Percentiles rank a stretch among this genome's conserved stretches.
phyloP scores from a whole-genome alignment of 345 rosid species.

The Sapria himalayana region DNA sequence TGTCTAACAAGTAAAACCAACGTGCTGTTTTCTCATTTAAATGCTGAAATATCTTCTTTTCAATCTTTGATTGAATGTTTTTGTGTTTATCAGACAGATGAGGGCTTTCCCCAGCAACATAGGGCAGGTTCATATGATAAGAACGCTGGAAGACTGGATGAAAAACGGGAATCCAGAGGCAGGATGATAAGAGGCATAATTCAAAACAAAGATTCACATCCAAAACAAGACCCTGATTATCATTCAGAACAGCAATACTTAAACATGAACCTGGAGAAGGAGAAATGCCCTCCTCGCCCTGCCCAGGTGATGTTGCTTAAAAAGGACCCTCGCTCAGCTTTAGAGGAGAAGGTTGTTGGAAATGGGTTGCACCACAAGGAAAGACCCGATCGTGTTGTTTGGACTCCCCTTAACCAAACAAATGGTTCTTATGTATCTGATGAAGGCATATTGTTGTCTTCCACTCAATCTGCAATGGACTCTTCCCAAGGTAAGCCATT shows the following conservation, averaged over 20 bases:
- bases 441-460: constrained; percentile 17
- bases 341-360: constrained; percentile 22
- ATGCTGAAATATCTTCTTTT: too few species aligned
- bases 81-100: too few species aligned
- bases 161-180: constrained; percentile 23
- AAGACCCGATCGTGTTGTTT: constrained; percentile 50
- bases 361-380: constrained; percentile 36
- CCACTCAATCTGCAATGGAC: constrained; percentile 10
- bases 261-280: constrained; percentile 14
- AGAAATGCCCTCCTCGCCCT: constrained; percentile 16
- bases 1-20: too few species aligned
- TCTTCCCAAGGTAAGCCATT: constrained; percentile 11
- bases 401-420: constrained; percentile 48
- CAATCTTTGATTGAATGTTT: too few species aligned
- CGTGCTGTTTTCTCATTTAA: too few species aligned
- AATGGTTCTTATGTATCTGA: constrained; percentile 39
- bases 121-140: constrained; percentile 9
- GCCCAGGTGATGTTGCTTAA: constrained; percentile 14
- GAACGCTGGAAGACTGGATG: constrained; percentile 18
- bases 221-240: constrained; percentile 13
- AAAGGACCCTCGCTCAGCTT: constrained; percentile 26
- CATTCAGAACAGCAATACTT: constrained; percentile 23
- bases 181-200: constrained; percentile 33
- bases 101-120: too few species aligned
- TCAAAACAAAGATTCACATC: constrained; percentile 17